phyloP scores from a whole-genome alignment of 768 basidiomycete species.

The Agrocybe chaxingu region DNA sequence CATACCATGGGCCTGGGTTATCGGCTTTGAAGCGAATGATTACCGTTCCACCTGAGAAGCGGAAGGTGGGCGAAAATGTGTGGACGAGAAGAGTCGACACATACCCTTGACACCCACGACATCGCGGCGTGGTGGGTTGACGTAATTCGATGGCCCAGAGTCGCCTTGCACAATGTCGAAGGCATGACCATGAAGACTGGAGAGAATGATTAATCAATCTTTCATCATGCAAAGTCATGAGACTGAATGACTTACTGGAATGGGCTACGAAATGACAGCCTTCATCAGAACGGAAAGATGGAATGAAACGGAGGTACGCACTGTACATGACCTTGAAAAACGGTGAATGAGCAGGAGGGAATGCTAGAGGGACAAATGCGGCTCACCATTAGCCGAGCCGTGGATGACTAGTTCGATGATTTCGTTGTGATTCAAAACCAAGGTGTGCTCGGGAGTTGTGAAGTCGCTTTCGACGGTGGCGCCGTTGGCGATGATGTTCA shows the following conservation, averaged over 20 bases:
- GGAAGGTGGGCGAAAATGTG: not conserved
- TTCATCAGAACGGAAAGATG: slow-evolving; percentile 36
- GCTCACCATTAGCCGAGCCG: slow-evolving; percentile 19
- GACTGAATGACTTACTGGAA: slow-evolving; percentile 12
- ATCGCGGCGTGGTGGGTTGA: slow-evolving; percentile 36
- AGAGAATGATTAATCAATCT: not conserved
- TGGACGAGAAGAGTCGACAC: slow-evolving; percentile 2
- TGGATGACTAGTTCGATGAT: slow-evolving; percentile 23
- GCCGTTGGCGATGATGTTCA: slow-evolving; percentile 26
- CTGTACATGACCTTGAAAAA: slow-evolving; percentile 11
- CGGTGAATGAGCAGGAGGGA: slow-evolving; percentile 1
- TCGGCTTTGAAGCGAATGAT: slow-evolving; percentile 22
- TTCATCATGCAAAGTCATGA: not conserved
- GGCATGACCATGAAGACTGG: slow-evolving; percentile 18
- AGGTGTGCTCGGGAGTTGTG: slow-evolving; percentile 24
- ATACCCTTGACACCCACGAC: slow-evolving; percentile 34
- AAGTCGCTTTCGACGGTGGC: slow-evolving; percentile 17
- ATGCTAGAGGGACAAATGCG: slow-evolving; percentile 15
- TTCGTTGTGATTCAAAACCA: slow-evolving; percentile 22
- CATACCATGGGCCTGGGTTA: slow-evolving; percentile 25
- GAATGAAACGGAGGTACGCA: not conserved
- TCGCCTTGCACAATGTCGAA: slow-evolving; percentile 39
- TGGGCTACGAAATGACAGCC: slow-evolving; percentile 4
- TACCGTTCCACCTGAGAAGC: slow-evolving; percentile 14
- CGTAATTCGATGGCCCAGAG: slow-evolving; percentile 33